Evolutionary conservation across 768 basidiomycete species (phyloP).

Genomic region (Nidula microcarpa): DNA sequence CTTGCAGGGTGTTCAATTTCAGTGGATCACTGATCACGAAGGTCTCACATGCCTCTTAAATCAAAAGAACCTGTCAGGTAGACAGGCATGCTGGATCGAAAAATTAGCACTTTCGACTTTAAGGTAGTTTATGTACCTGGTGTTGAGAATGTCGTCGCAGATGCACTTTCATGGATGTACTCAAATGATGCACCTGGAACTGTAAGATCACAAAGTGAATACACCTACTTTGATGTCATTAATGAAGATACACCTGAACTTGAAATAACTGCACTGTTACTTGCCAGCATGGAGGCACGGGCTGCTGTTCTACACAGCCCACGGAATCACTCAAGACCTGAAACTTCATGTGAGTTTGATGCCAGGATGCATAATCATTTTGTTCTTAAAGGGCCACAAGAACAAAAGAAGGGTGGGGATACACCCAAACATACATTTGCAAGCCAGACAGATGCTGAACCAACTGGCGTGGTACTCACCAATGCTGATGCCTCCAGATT

Average conservation of each 20-base stretch:
- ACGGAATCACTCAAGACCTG: background rate
- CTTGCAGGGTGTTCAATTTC: conserved; percentile 19
- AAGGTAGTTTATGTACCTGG: conserved; percentile 10
- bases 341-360: background rate
- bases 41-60: conserved; percentile 16
- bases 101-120: conserved; percentile 15
- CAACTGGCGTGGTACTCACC: no score
- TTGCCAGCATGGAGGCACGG: conserved; percentile 10
- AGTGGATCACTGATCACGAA: conserved; percentile 24
- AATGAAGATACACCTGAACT: no score
- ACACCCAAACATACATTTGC: background rate
- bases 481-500: no score
- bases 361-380: conserved; percentile 4
- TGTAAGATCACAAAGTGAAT: conserved; percentile 7
- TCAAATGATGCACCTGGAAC: conserved; percentile 7
- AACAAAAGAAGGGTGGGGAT: conserved; percentile 8
- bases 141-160: conserved; percentile 14
- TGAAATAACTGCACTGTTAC: no score
- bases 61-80: conserved; percentile 24
- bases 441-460: no score
- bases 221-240: conserved; percentile 7
- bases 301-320: background rate
- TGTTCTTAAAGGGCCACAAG: background rate
- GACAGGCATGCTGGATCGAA: conserved; percentile 31
- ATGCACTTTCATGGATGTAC: conserved; percentile 25